Evolutionary conservation across 2,329 filamentous ascomycete genomes (phyloP), one percentile per base, ranked within the genome.

Genomic region (Ascocoryne sarcoides): DNA sequence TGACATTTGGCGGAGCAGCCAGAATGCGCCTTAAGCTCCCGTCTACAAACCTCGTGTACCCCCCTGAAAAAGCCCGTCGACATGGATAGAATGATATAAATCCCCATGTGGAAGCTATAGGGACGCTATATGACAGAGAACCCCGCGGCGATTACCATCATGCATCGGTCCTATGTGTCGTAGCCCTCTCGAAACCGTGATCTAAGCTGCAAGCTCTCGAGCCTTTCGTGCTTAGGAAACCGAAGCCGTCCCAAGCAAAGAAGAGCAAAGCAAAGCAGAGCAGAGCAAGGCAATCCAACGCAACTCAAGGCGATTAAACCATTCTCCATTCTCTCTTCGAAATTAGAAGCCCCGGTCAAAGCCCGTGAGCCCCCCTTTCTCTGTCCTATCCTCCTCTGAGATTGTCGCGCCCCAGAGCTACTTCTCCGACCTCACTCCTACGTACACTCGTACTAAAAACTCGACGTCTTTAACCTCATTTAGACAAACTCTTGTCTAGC

Each of bases 301-400:
- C 30, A 16, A n/a, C n/a, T 28, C 26, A 8, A 8, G 26, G 26
- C 30, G n/a, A 4, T n/a, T n/a, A 14, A 16, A 14, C 30, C 18
- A 17, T 16, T 16, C 30, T 32, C 30, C 30, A 16, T 32, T 32
- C 30, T 17, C 5, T 7, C 5, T 14, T 32, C 14, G 30, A 10
- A 8, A 32, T 17, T 32, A 32, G 18, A 14, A 16, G 17, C n/a
- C 16, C 20, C 19, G 32, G 32, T 19, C 15, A n/a, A 4, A 18
- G 36, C 18, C 28, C 29, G 29, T 16, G 21, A 31, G 39, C 28
- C 17, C 20, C 28, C 32, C 40, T 28, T 36, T 16, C 39, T 34
- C 37, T 47, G 42, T 37, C 42, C 42, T 40, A 47, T n/a, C n/a
- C n/a, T n/a, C n/a, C n/a, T n/a, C n/a, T 43, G 45, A 45, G 35